Conservation (phyloP, 164 flowering plant genomes). For the Malania oleifera region DNA sequence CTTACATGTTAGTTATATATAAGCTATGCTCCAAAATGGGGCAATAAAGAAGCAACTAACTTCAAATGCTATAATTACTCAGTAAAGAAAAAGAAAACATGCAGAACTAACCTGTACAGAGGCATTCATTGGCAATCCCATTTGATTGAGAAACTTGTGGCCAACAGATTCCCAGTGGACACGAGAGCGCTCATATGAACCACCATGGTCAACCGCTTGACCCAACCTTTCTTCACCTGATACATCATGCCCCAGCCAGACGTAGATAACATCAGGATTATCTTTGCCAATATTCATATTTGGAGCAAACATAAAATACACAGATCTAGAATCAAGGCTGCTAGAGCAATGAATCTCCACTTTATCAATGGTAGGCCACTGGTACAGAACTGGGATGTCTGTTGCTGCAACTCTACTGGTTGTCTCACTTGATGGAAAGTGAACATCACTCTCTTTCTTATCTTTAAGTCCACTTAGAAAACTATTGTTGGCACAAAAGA, state of each 20-base stretch:
- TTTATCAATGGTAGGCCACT: conserved; percentile 40
- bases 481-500: conserved; percentile 6
- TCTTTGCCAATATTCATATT: conserved; percentile 13
- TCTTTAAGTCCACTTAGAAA: conserved; percentile 10
- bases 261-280: conserved; percentile 22
- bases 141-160: conserved; percentile 24
- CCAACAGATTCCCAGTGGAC: conserved; percentile 29
- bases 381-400: conserved; percentile 21
- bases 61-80: no score
- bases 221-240: conserved; percentile 12
- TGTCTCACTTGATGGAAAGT: conserved; percentile 13
- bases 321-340: conserved; percentile 37
- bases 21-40: neutral
- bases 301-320: conserved; percentile 32
- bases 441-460: conserved; percentile 11
- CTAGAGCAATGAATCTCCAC: conserved; percentile 22
- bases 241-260: conserved; percentile 43
- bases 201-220: conserved; percentile 16
- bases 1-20: no score
- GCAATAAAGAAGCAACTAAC: neutral
- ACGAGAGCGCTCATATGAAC: conserved; percentile 10
- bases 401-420: conserved; percentile 7
- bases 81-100: neutral
- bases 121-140: conserved; percentile 33
- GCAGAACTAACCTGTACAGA: conserved; percentile 39